Base-by-base conservation (phyloP, 2,329 filamentous ascomycete species). In the Scytalidium lignicola region DNA sequence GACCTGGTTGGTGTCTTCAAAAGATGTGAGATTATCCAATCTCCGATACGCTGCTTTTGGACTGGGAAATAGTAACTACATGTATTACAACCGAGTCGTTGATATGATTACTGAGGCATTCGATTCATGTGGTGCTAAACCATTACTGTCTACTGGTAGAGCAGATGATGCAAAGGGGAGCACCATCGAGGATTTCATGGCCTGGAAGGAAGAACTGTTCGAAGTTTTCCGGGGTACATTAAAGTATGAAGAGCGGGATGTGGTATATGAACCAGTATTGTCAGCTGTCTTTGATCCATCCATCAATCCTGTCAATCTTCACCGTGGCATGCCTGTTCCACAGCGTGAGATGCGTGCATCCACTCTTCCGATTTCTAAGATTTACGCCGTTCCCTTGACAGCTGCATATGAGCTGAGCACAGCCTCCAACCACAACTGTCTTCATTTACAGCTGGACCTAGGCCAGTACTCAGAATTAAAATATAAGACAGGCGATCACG, bases 401-500 rank as follows among this genome's bases (percentile, higher is more conserved):
- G n/a, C n/a, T n/a, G n/a, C n/a, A n/a, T n/a, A n/a, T n/a, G 52
- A 59, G 28, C 52, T 39, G 3, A 51, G 47, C 5, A n/a, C 44
- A 4, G 51, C n/a, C n/a, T n/a, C n/a, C n/a, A 58, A 10, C n/a
- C 48, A 52, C 5, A 56, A 51, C 26, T 59, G 55, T 40, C 41
- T 61, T n/a, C 57, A 59, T 41, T 12, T 61, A 12, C 57, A 61
- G 15, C 18, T 61, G 15, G 55, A 59, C 19, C 46, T 51, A 12
- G 47, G 26, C 21, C 41, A 51, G 3, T 47, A 43, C 17, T 54
- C 55, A 56, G n/a, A n/a, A 23, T n/a, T 61, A 12, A 56, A 56
- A 39, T 61, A 59, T 49, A 57, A 51, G 21, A 61, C 58, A 23
- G 58, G 58, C 2, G 58, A 61, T 47, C 58, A 61, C 41, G 40